Base-by-base conservation (phyloP, 768 basidiomycete genomes). In the Pleurotus djamor region DNA sequence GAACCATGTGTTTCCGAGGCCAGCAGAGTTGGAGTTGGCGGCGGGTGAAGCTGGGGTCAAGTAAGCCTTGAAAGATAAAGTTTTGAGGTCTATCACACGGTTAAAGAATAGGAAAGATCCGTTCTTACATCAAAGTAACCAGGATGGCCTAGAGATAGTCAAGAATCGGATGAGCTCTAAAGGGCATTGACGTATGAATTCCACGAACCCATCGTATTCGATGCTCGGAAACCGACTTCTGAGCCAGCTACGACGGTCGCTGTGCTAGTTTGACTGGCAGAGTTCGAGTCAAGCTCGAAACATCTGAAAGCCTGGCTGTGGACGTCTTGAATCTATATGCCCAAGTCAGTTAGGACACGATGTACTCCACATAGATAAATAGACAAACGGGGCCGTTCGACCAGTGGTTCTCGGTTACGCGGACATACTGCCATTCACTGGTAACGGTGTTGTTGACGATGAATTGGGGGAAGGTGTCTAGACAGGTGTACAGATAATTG, bases 1-100 rank as follows among this genome's bases (percentile, higher is more conserved):
- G 70, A 78, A 78, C 70, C 77, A 79, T 13, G 74, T 77, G 59
- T 69, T 72, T n/a, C 74, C 75, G 6, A 73, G 68, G 6, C 76
- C 79, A n/a, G 77, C 80, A 34, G 59, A 66, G 58, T 69, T 69
- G 44, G 72, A 74, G 59, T 74, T 73, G 48, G 72, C 71, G 14
- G 71, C 69, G 28, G 72, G 72, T 36, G 58, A 63, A 4, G 73
- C 73, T 7, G 69, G 54, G 8, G 64, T 69, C 70, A 74, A 62
- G 52, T 73, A 73, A 4, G 71, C 73, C 16, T 71, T n/a, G n/a
- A n/a, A n/a, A n/a, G n/a, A n/a, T n/a, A n/a, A n/a, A n/a, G n/a
- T n/a, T n/a, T n/a, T n/a, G n/a, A n/a, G n/a, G n/a, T n/a, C n/a
- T n/a, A 73, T 60, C 69, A 48, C 70, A 74, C 71, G 70, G 41